Evolutionary conservation across 805 yeast species (phyloP), one percentile per base, ranked within the genome.

Genomic region (Blastobotrys muscicola): DNA sequence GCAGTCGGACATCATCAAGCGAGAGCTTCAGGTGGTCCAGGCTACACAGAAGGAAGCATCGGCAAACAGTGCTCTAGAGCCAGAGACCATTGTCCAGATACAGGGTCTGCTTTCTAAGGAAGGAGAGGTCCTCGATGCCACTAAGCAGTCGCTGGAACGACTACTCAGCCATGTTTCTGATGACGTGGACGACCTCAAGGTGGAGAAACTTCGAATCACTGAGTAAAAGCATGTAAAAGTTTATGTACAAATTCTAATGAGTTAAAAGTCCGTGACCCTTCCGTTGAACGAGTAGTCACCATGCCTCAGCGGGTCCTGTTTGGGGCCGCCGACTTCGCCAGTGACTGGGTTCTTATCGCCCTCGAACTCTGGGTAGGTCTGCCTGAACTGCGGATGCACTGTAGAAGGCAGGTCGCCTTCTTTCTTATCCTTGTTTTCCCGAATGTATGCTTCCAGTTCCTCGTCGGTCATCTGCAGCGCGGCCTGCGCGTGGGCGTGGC

Each of bases 251-350:
- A 11, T 36, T 31, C 15, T 38, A 38, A 13, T 26, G 8, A 14
- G 8, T 46, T 64, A 92, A 57, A 92, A 92, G 61, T 92, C 98
- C 1, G 97, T 90, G 29, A 86, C 96, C 59, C 97, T 76, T 0
- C 98, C 98, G 58, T 92, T 90, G 62, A 82, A 92, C 7, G 96
- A 81, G 76, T 94, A 92, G 55, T 89, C 97, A 12, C 87, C 87
- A 55, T 85, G 90, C 55, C 79, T 77, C 50, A 86, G 70, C 0
- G 98, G 98, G 58, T 92, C 97, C 62, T 92, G 97, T 58, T 92
- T 92, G 20, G 98, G 98, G 0, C 98, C 98, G 39, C 95, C 95
- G 15, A 82, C 71, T 64, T 92, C 98, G 2, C 98, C 98, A 0
- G 98, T 92, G 41, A 59, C 74, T 0, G 98, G 98, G 59, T 92